Conservation (phyloP, 1,284 basidiomycete species). For the Trametes pubescens region DNA sequence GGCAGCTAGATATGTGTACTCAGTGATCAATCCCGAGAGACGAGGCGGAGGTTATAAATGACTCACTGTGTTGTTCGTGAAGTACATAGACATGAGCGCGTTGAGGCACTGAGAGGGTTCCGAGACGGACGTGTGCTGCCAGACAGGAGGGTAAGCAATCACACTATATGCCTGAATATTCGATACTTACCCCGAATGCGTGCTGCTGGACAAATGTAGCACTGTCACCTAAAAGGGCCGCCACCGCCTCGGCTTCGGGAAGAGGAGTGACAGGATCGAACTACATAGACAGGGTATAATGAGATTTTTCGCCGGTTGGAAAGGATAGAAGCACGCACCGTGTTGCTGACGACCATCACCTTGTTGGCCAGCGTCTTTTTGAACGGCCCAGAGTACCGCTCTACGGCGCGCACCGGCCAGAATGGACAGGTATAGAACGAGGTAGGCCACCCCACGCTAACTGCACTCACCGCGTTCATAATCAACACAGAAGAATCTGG, state of each 20-base stretch:
- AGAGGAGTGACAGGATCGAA: constrained; percentile 32
- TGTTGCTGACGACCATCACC: constrained; percentile 34
- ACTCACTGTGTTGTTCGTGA: constrained; percentile 11
- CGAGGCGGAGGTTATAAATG: background rate
- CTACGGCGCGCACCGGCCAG: constrained; percentile 37
- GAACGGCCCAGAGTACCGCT: constrained; percentile 37
- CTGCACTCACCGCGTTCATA: constrained; percentile 1
- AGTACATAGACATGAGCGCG: background rate
- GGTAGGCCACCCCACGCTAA: constrained; percentile 18
- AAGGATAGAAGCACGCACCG: constrained; percentile 12
- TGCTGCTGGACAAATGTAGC: constrained; percentile 29
- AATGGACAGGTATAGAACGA: constrained; percentile 21
- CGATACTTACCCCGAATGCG: constrained; percentile 31
- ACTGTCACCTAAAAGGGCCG: constrained; percentile 26
- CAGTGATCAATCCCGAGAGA: too few relatives aligned
- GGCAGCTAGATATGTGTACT: constrained; percentile 3
- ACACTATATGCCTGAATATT: background rate
- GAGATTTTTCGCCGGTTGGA: background rate
- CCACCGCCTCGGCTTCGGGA: constrained; percentile 23
- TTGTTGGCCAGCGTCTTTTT: constrained; percentile 34
- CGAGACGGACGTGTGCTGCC: constrained; percentile 2
- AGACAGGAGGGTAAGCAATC: background rate
- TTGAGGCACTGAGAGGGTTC: constrained; percentile 10
- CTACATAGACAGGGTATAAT: background rate
- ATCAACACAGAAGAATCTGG: background rate